phyloP scores from a whole-genome alignment of 106 monocot genomes.

The Dendrobium huoshanense region DNA sequence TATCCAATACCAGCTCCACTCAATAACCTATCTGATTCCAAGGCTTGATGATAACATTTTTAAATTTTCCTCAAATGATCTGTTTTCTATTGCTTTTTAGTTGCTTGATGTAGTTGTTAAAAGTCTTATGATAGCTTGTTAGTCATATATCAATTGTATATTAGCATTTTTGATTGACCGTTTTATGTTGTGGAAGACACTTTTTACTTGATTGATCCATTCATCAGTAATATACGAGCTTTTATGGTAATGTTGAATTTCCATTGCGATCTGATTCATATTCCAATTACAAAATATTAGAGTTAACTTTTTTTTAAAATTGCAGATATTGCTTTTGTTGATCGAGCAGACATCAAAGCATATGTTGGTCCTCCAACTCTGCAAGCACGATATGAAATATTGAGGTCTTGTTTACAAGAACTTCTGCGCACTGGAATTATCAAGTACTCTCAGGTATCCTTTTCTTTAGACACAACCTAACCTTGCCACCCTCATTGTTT shows the following conservation, averaged over 20 bases:
- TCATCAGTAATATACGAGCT: no score
- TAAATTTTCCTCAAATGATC: background rate
- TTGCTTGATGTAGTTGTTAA: background rate
- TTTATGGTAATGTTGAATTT: background rate
- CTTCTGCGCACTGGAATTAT: constrained; percentile 66
- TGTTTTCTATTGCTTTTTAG: background rate
- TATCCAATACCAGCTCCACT: background rate
- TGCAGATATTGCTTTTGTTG: constrained; percentile 99
- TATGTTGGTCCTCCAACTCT: constrained; percentile 91
- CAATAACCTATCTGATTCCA: background rate
- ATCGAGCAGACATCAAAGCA: constrained; percentile 96
- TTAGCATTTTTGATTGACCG: no score
- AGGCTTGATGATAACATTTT: background rate
- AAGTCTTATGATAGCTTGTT: no score
- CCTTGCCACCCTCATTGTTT: background rate
- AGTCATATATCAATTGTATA: no score
- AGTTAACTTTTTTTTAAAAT: constrained; percentile 42
- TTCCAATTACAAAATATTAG: background rate
- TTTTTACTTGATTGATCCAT: no score
- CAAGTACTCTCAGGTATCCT: constrained; percentile 36
- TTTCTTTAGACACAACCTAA: background rate
- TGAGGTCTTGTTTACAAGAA: constrained; percentile 85
- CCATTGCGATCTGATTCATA: background rate
- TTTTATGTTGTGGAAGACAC: no score
- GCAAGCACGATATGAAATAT: constrained; percentile 86